Conservation (phyloP, 805 yeast genomes). For the Pichia ethanolica region DNA sequence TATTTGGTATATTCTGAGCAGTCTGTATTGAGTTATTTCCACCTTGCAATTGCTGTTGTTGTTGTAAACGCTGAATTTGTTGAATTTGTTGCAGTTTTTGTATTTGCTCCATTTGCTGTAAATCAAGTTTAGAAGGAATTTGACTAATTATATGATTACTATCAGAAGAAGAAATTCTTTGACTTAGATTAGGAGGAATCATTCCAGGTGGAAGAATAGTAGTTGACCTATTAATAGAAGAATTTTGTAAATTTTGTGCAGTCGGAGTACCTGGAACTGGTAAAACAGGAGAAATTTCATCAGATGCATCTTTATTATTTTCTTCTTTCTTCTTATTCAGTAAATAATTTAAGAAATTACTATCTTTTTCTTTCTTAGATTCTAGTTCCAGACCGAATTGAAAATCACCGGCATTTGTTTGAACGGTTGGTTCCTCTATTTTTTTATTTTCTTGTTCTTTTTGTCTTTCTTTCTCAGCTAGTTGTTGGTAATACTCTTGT, state of each 20-base stretch:
- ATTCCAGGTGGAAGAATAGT: no score
- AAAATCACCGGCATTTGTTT: conserved; percentile 9
- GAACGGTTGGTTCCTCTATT: neutral
- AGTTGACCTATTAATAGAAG: no score
- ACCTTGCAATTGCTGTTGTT: neutral
- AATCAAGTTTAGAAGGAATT: no score
- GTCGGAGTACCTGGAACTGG: no score
- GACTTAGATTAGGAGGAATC: no score
- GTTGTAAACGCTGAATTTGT: neutral
- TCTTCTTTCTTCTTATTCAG: conserved; percentile 1
- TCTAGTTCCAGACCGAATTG: conserved; percentile 16
- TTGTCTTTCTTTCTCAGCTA: neutral
- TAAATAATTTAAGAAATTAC: conserved; percentile 18
- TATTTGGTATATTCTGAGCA: neutral
- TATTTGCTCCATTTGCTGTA: conserved; percentile 5
- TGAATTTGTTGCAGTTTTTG: conserved; percentile 4
- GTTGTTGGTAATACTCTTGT: conserved; percentile 4
- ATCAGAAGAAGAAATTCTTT: no score
- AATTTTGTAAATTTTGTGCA: no score
- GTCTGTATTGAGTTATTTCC: neutral
- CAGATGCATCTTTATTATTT: no score
- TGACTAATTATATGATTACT: no score
- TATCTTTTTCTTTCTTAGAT: conserved; percentile 16
- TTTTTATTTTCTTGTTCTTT: neutral
- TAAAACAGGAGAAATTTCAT: no score